Conservation (phyloP, 495 filamentous ascomycete species). For the Astrothelium macrocarpum region DNA sequence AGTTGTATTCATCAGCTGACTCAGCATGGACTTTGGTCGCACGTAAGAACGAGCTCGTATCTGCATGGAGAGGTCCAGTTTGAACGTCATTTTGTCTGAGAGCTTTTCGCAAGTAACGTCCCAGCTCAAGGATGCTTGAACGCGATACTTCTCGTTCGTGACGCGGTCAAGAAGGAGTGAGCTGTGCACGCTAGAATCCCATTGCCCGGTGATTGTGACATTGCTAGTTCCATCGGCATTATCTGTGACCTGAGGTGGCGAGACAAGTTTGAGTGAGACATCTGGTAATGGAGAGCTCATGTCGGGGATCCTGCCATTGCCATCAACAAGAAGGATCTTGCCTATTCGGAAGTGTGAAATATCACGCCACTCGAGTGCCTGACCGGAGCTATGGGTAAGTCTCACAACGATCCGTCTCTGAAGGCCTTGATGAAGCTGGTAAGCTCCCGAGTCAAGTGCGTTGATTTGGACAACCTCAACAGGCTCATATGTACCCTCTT, state of each 20-base stretch:
- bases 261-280: constrained; percentile 63
- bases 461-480: constrained; percentile 84
- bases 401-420: constrained; percentile 82
- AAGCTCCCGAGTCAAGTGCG: constrained; percentile 73
- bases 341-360: constrained; percentile 66
- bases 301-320: constrained; percentile 73
- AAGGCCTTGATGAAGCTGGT: constrained; percentile 90
- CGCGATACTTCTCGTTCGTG: constrained; percentile 81
- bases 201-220: constrained; percentile 76
- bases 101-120: constrained; percentile 71
- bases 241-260: constrained; percentile 62
- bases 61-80: constrained; percentile 67
- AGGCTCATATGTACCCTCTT: constrained; percentile 81
- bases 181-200: constrained; percentile 89
- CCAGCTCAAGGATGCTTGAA: constrained; percentile 79
- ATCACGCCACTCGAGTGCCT: constrained; percentile 78
- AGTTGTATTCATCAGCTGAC: constrained; percentile 72
- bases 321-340: constrained; percentile 70
- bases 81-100: constrained; percentile 73
- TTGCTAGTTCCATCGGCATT: constrained; percentile 90
- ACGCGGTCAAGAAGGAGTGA: constrained; percentile 83
- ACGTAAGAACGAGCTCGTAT: constrained; percentile 77
- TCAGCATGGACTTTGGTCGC: constrained; percentile 75
- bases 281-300: constrained; percentile 60
- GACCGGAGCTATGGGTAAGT: constrained; percentile 79